A percentile compares a stretch with the other conserved stretches of the same genome.
Conservation (phyloP, 2,329 filamentous ascomycete species). For the Trichothecium sympodiale region DNA sequence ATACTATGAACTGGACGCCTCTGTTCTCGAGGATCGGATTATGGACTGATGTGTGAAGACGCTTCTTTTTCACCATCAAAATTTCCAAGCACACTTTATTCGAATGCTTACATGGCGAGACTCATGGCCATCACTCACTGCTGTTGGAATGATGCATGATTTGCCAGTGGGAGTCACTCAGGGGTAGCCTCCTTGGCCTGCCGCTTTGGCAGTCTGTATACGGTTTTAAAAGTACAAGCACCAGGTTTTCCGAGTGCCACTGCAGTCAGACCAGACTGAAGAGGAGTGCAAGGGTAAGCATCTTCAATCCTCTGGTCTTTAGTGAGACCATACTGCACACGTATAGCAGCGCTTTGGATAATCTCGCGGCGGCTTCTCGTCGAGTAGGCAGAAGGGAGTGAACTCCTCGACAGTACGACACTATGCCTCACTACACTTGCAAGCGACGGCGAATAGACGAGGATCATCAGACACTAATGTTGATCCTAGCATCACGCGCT, state of each 20-base stretch:
- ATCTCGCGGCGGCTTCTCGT: conserved; percentile 1
- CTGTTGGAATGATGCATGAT: no score
- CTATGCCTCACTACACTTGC: background rate
- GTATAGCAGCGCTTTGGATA: conserved; percentile 2
- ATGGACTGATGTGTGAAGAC: no score
- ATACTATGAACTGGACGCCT: no score
- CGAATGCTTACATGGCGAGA: no score
- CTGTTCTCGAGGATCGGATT: no score
- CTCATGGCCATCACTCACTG: no score
- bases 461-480: conserved; percentile 1
- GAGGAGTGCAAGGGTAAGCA: conserved; percentile 34
- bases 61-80: no score
- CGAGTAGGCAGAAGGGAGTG: conserved; percentile 1
- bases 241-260: conserved; percentile 11
- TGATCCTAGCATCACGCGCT: conserved; percentile 7
- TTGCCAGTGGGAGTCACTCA: no score
- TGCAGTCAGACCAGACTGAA: conserved; percentile 37
- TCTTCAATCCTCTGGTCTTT: conserved; percentile 23
- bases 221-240: background rate
- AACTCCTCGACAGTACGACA: background rate
- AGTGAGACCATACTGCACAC: background rate
- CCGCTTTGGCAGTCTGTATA: background rate
- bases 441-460: conserved; percentile 1
- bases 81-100: no score
- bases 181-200: no score